Base-by-base conservation (phyloP, 345 rosid genomes). In the Arabidopsis suecica region DNA sequence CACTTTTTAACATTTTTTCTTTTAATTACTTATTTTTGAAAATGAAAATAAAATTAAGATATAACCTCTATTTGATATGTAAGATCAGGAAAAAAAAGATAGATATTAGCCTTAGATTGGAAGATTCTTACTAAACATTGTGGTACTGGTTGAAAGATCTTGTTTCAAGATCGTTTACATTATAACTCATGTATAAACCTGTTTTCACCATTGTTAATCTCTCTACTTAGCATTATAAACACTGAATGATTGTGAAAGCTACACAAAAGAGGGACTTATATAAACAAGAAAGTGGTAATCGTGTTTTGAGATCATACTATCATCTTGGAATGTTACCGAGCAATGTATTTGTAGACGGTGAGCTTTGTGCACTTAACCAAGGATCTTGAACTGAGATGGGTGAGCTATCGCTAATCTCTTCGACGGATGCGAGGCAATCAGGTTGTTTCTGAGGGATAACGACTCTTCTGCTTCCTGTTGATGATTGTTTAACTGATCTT, bases 311-410 rank as follows among this genome's bases (percentile, higher is more conserved):
- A 59, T 59, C 25, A 63, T 45, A 36, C 67, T 36, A 61, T 86
- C 81, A 85, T 65, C 73, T 90, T 23, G 80, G 82, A 70, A 75
- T 81, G 60, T 83, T 84, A 56, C 85, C 87, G 50, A 91, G 73
- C 78, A 94, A 81, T 82, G 90, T 88, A 78, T 83, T 90, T 48
- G 93, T 47, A 14, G 95, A 87, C 72, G 97, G 95, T 20, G 98
- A 91, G 86, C 96, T 94, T 30, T 87, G 88, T 49, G 83, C 93
- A 68, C 98, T 94, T 62, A 83, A 79, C 97, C 96, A 89, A 23
- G 86, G 85, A 69, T 90, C 91, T 74, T 84, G 97, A 28, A 90
- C 89, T 5, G 96, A 87, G 44, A 86, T 88, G 0, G 89, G 93
- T 5, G 95, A 89, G 72, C 80, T 81, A 63, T 84, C 87, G 44